A percentile compares a stretch with the other conserved stretches of the same genome.
These are phyloP conservation scores for Castanea mollissima DNA, from an alignment of 306 rosid species.

Conservation along the genomic window DNA sequence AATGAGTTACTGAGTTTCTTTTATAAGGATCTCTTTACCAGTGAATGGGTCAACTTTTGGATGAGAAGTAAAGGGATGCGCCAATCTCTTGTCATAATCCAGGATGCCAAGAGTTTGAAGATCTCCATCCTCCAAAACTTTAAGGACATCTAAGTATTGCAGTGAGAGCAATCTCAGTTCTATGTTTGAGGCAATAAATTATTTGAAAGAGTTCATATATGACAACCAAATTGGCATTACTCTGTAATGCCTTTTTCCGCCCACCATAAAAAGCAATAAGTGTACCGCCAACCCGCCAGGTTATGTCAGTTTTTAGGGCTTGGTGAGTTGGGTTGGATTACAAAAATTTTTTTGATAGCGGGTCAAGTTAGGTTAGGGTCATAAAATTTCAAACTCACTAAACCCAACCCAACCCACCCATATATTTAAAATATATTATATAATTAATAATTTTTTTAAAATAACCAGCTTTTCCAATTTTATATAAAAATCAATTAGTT, in stretches of 20 bases:
- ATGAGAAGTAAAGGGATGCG: constrained; percentile 91
- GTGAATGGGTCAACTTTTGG: constrained; percentile 96
- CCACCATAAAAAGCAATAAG: not conserved
- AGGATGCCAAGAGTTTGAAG: constrained; percentile 86
- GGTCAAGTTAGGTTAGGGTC: too few relatives aligned
- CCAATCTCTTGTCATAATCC: constrained; percentile 92
- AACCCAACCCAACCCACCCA: too few relatives aligned
- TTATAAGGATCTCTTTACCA: constrained; percentile 46
- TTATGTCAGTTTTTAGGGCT: too few relatives aligned
- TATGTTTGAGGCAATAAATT: not conserved
- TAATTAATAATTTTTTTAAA: too few relatives aligned
- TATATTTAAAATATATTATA: too few relatives aligned
- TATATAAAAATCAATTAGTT: too few relatives aligned
- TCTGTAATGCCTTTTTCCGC: constrained; percentile 3
- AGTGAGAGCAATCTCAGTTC: not conserved
- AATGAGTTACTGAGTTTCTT: constrained; percentile 20
- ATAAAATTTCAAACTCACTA: too few relatives aligned
- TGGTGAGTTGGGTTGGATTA: too few relatives aligned
- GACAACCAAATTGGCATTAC: not conserved
- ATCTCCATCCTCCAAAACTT: constrained; percentile 97
- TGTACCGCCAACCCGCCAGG: too few relatives aligned
- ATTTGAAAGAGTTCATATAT: not conserved
- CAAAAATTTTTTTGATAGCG: too few relatives aligned
- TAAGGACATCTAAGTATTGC: constrained; percentile 63
- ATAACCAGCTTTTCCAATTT: too few relatives aligned